Base-by-base conservation (phyloP, 768 basidiomycete species). In the Naematelia aurantialba region DNA sequence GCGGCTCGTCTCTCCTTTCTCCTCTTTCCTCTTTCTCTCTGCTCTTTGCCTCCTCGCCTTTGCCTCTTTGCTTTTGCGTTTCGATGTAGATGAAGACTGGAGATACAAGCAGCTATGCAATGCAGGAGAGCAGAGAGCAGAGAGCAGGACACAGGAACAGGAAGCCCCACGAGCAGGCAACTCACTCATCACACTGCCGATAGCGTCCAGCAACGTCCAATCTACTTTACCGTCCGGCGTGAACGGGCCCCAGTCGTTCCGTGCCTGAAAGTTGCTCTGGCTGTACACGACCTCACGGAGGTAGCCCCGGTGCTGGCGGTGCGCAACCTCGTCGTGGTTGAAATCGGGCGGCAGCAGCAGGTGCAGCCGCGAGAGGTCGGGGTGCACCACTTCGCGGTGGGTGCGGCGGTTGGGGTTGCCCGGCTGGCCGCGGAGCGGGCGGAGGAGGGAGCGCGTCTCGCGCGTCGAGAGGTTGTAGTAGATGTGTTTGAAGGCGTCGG, bases 191-290 rank as follows among this genome's bases (percentile, higher is more conserved):
- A 73, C 63, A 14, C 56, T 56, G 4, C 59, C 61, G 13, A 76
- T 60, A n/a, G 72, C 71, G 51, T 72, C 67, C 1, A 76, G 55
- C 57, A 72, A 52, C 2, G 25, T 30, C 73, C 73, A 76, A 55
- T 76, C 64, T 4, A 74, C 70, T 21, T 58, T 65, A 0, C 75
- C 75, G 26, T 72, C 67, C 4, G 50, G 34, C 1, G 54, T 56
- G 45, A 70, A 73, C 19, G 74, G 74, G 30, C 70, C 72, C 61
- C 62, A 75, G 44, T 72, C 74, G 45, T 73, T 75, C 52, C 45
- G 39, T 45, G 58, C 58, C 25, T 52, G 30, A 52, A 60, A 75
- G 58, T 70, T 68, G 12, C 26, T 45, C 4, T 56, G 58, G 14
- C 45, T 59, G 47, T 75, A 75, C 12, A 73, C 68, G 24, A 60